phyloP scores from a whole-genome alignment of 1,139 yeast species.

The Yamadazyma dendronema region DNA sequence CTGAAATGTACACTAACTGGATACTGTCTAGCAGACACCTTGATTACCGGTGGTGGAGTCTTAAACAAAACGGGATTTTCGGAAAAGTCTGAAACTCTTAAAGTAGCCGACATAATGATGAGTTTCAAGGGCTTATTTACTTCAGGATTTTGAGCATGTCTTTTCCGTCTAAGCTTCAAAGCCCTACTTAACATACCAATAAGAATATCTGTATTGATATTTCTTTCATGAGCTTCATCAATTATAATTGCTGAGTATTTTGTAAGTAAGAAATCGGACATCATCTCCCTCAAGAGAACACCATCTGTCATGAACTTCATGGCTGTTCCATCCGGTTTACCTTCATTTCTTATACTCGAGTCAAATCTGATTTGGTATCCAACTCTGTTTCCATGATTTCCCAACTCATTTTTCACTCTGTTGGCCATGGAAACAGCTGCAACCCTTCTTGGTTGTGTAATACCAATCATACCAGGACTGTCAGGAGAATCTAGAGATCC shows the following conservation, averaged over 20 bases:
- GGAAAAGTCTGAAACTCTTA: constrained; percentile 88
- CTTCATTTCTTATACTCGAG: constrained; percentile 59
- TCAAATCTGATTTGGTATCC: constrained; percentile 94
- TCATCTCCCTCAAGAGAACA: constrained; percentile 88
- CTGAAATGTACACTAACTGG: constrained; percentile 94
- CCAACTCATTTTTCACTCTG: constrained; percentile 82
- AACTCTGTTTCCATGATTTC: constrained; percentile 72
- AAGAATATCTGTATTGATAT: constrained; percentile 90
- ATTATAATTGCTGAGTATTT: constrained; percentile 85
- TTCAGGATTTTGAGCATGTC: constrained; percentile 45
- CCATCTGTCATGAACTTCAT: constrained; percentile 99
- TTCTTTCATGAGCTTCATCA: constrained; percentile 98
- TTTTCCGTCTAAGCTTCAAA: constrained; percentile 67
- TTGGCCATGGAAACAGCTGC: constrained; percentile 98
- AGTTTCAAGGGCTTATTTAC: constrained; percentile 61
- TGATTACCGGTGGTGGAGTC: constrained; percentile 83
- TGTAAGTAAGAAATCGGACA: constrained; percentile 74
- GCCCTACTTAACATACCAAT: constrained; percentile 93
- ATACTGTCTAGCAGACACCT: constrained; percentile 91
- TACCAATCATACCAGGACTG: constrained; percentile 89
- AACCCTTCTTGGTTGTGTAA: constrained; percentile 97
- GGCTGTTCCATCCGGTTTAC: constrained; percentile 55
- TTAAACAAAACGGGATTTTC: constrained; percentile 71
- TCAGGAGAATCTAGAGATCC: constrained; percentile 59
- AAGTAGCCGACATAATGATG: constrained; percentile 91